A percentile compares a stretch with the other conserved stretches of the same genome.
phyloP scores from a whole-genome alignment of 345 rosid genomes.

The Euphorbia pulcherrima region DNA sequence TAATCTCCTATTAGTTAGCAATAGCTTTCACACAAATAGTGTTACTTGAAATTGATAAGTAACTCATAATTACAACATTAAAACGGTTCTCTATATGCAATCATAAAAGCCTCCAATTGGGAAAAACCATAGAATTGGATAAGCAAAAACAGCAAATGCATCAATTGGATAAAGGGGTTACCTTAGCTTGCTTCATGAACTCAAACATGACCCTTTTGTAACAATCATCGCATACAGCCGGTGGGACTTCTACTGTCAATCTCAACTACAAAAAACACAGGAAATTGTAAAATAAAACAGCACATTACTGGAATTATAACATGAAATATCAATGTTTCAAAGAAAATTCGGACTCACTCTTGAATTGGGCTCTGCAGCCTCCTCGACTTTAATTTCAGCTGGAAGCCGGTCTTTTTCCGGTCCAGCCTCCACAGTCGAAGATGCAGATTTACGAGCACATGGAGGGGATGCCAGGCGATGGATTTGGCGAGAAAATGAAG shows the following conservation, averaged over 20 bases:
- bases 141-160: background rate
- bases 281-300: background rate
- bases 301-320: background rate
- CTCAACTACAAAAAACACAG: conserved; percentile 42
- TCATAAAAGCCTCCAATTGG: background rate
- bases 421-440: conserved; percentile 37
- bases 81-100: background rate
- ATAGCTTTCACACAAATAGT: background rate
- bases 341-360: conserved; percentile 39
- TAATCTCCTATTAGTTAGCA: background rate
- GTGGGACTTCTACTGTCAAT: conserved; percentile 72
- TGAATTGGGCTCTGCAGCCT: conserved; percentile 58
- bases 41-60: background rate
- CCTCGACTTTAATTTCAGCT: conserved; percentile 57
- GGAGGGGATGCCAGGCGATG: conserved; percentile 19
- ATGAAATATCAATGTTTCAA: background rate
- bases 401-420: conserved; percentile 58
- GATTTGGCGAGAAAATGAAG: conserved; percentile 37
- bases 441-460: conserved; percentile 17
- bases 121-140: background rate
- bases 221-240: conserved; percentile 68
- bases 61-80: background rate
- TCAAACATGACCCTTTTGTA: conserved; percentile 62
- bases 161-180: conserved; percentile 12
- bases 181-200: conserved; percentile 74